phyloP scores from a whole-genome alignment of 495 filamentous ascomycete genomes.

The Penicillium dipodomyicola region DNA sequence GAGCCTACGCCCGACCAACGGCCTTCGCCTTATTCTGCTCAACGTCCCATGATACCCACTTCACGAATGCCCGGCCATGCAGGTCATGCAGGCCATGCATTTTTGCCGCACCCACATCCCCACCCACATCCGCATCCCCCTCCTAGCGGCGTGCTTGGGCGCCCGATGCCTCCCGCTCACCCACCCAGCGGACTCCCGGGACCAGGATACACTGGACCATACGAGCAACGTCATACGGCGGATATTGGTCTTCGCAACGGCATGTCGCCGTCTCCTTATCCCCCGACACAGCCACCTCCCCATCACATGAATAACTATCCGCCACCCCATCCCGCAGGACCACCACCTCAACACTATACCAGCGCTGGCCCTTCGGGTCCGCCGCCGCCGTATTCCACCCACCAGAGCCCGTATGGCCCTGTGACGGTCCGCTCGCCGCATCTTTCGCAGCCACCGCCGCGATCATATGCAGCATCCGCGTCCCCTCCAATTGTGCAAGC shows the following conservation, averaged over 20 bases:
- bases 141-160: constrained; percentile 31
- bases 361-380: constrained; percentile 38
- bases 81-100: constrained; percentile 15
- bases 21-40: constrained; percentile 36
- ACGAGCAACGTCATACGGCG: constrained; percentile 34
- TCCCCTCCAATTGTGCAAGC: constrained; percentile 47
- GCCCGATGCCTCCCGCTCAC: constrained; percentile 31
- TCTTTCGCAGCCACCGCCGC: constrained; percentile 36
- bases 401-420: constrained; percentile 44
- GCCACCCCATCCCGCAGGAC: constrained; percentile 31
- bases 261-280: constrained; percentile 34
- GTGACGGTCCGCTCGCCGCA: constrained; percentile 42
- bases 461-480: constrained; percentile 45
- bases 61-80: constrained; percentile 27
- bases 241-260: constrained; percentile 39
- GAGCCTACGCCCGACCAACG: constrained; percentile 38
- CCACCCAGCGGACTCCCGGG: constrained; percentile 24
- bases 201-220: constrained; percentile 26
- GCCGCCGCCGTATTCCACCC: constrained; percentile 37
- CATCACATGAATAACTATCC: constrained; percentile 37
- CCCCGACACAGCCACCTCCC: constrained; percentile 24
- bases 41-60: constrained; percentile 36
- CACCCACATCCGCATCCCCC: constrained; percentile 12
- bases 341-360: constrained; percentile 34
- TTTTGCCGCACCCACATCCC: constrained; percentile 26